Base-by-base conservation (phyloP, 768 basidiomycete genomes). In the Pulveroboletus sp. region DNA sequence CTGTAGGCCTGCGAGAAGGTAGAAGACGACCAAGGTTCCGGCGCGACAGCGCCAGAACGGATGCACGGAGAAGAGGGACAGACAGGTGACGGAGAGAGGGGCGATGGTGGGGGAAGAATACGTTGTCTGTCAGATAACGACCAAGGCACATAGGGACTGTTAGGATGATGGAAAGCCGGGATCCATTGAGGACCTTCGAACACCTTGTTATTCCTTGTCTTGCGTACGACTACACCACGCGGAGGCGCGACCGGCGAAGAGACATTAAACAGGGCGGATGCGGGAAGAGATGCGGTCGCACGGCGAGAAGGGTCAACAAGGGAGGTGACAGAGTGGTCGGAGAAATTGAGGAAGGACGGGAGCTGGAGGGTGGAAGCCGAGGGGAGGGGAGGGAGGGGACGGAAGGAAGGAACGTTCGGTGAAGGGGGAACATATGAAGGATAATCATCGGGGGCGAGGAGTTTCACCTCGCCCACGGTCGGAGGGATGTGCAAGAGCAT, bases 141-240 rank as follows among this genome's bases (percentile, higher is more conserved):
- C 78, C 76, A 80, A 9, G 78, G 78, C 6, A 77, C 73, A 45
- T 79, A 80, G n/a, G 79, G 78, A 58, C 75, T 78, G 44, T 79
- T 78, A 6, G 78, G 76, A 60, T 80, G 76, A 35, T 69, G 70
- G 27, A 76, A 68, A 22, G 71, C 64, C 7, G 74, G 69, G 29
- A 72, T 63, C 56, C 64, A 68, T 32, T 63, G 59, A 3, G 64
- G 63, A 44, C 68, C 67, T 50, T 61, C 61, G 40, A 56, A 40
- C 12, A 54, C 61, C 43, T 64, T 61, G 30, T 50, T 55, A 10
- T 54, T 59, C 50, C 46, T 58, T 19, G 54, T 43, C 36, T 55
- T 63, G 22, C 51, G 52, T 38, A 38, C 16, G 17, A 48, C 42
- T 8, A 32, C 55, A 20, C 41, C 53, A 13, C 45, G 54, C 2